Percentiles rank a stretch among this genome's conserved stretches.
These are phyloP conservation scores for Eragrostis curvula DNA, from an alignment of 176 grass and related monocot genomes.

Conservation along the genomic window DNA sequence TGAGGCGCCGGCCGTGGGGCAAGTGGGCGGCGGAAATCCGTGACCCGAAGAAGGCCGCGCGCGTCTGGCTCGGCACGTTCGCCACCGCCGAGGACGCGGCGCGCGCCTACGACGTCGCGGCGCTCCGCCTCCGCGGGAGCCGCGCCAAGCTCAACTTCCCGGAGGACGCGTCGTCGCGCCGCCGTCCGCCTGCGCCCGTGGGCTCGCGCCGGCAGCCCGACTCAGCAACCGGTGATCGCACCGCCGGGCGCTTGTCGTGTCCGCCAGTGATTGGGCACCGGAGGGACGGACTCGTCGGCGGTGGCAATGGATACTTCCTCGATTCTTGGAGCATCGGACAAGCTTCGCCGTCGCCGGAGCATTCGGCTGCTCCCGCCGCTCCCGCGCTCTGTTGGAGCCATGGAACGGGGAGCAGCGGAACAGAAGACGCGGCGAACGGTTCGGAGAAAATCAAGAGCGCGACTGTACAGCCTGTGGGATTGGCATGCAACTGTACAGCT, in stretches of 20 bases:
- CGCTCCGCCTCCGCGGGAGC: conserved; percentile 57
- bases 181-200: background rate
- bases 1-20: conserved; percentile 67
- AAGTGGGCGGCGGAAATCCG: conserved; percentile 86
- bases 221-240: background rate
- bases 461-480: too few relatives aligned
- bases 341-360: background rate
- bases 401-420: conserved; percentile 3
- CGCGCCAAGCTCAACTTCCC: conserved; percentile 78
- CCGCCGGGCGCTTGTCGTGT: background rate
- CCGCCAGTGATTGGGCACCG: background rate
- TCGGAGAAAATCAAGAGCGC: background rate
- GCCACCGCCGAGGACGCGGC: conserved; percentile 57
- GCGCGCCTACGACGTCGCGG: conserved; percentile 61
- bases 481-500: too few relatives aligned
- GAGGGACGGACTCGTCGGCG: background rate
- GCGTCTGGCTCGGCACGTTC: conserved; percentile 78
- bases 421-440: background rate
- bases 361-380: background rate
- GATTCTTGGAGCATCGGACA: conserved; percentile 14
- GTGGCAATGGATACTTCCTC: background rate
- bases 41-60: conserved; percentile 59
- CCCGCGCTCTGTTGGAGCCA: background rate
- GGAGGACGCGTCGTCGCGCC: conserved; percentile 29
- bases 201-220: background rate